Percentiles rank a stretch among this genome's conserved stretches.
phyloP scores from a whole-genome alignment of 2,329 filamentous ascomycete species.

The Pseudocercospora ulei region DNA sequence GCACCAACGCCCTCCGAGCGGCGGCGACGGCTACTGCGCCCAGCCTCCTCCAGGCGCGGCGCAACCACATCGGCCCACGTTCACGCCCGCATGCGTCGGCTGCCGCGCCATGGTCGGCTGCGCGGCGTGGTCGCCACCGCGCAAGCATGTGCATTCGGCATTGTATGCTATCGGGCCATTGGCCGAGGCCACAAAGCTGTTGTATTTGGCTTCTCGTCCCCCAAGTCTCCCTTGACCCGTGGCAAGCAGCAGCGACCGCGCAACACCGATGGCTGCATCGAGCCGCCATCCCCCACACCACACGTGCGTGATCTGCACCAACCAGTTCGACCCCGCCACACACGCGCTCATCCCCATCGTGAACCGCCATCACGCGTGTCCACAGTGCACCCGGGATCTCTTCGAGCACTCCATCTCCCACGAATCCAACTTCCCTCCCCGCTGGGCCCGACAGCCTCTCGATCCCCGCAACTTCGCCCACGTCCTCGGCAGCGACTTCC shows the following conservation, averaged over 20 bases:
- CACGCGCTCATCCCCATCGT: not conserved
- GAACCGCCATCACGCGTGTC: constrained; percentile 11
- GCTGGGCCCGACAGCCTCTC: constrained; percentile 14
- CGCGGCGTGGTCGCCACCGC: no score
- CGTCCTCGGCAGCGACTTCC: constrained; percentile 11
- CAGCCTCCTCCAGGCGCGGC: no score
- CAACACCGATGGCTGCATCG: not conserved
- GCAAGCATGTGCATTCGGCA: no score
- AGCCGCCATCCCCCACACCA: not conserved
- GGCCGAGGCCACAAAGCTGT: no score
- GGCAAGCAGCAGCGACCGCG: not conserved
- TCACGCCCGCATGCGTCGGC: no score
- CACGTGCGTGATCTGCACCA: not conserved
- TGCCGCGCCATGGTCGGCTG: no score
- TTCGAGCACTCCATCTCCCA: constrained; percentile 16
- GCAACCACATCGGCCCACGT: no score
- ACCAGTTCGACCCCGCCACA: not conserved
- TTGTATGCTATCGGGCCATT: no score
- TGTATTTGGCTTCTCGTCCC: not conserved
- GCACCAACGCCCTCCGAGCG: no score
- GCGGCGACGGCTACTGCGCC: no score
- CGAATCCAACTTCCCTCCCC: constrained; percentile 18
- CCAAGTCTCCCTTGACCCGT: no score
- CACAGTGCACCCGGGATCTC: constrained; percentile 15
- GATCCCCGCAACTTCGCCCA: constrained; percentile 15